Evolutionary conservation across 2,329 filamentous ascomycete species (phyloP).

Genomic region (Pestalotiopsis sp.): DNA sequence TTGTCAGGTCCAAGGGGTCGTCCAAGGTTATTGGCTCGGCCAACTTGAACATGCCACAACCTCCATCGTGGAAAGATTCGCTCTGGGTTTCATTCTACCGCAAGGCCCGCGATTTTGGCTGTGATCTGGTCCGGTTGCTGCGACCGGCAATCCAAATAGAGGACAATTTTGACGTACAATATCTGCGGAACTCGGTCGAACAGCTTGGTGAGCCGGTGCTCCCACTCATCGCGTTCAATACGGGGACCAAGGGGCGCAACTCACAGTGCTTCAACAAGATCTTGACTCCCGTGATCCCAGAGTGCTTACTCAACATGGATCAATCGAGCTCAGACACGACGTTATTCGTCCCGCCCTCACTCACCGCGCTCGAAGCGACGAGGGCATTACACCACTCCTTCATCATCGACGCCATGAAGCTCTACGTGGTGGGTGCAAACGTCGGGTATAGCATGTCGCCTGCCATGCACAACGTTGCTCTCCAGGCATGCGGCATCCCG

Average conservation of each 20-base stretch:
- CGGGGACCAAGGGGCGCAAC: constrained; percentile 61
- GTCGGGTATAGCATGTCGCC: constrained; percentile 75
- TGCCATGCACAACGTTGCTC: constrained; percentile 76
- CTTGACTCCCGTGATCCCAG: constrained; percentile 62
- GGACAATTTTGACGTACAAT: constrained; percentile 65
- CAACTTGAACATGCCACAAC: constrained; percentile 39
- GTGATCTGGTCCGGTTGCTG: constrained; percentile 64
- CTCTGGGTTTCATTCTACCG: constrained; percentile 61
- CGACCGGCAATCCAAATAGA: constrained; percentile 58
- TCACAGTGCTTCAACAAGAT: constrained; percentile 70
- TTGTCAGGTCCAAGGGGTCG: constrained; percentile 54
- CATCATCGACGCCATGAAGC: constrained; percentile 69
- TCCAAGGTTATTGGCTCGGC: constrained; percentile 66
- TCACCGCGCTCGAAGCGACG: constrained; percentile 67
- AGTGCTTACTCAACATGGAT: constrained; percentile 30
- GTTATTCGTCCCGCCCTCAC: constrained; percentile 36
- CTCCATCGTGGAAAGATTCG: constrained; percentile 58
- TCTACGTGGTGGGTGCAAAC: constrained; percentile 75
- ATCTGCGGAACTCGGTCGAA: constrained; percentile 54
- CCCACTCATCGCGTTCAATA: constrained; percentile 67
- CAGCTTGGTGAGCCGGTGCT: constrained; percentile 44
- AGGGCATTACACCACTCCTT: constrained; percentile 68
- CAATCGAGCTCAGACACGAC: constrained; percentile 21
- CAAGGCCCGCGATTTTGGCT: constrained; percentile 59
- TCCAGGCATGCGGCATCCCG: constrained; percentile 68